Percentiles rank a stretch among this genome's conserved stretches.
phyloP scores from a whole-genome alignment of 768 basidiomycete genomes.

The Neoboletus subvelutipes region DNA sequence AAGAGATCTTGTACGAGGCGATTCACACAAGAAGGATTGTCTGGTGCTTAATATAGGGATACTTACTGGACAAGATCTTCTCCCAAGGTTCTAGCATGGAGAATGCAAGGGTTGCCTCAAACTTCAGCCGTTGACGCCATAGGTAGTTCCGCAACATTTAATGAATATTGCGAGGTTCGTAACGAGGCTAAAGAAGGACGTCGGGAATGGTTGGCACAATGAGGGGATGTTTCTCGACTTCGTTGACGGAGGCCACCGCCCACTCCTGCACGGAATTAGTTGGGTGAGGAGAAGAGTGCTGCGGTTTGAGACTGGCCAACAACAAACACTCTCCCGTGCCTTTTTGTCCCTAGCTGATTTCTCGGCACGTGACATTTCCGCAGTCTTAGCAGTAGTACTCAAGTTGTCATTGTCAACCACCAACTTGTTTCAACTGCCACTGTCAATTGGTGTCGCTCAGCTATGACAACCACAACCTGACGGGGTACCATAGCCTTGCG shows the following conservation, averaged over 20 bases:
- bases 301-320: slow-evolving; percentile 9
- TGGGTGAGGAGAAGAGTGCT: neutral
- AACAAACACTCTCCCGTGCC: neutral
- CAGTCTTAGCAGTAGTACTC: no score
- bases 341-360: slow-evolving; percentile 11
- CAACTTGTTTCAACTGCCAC: no score
- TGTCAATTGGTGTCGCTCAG: no score
- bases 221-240: neutral
- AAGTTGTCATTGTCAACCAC: no score
- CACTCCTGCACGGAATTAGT: neutral
- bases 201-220: neutral
- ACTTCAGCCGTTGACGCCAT: slow-evolving; percentile 32
- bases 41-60: slow-evolving; percentile 7
- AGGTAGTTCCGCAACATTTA: slow-evolving; percentile 33
- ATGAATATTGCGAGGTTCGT: slow-evolving; percentile 10
- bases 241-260: neutral
- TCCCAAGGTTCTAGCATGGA: slow-evolving; percentile 73
- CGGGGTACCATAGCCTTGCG: neutral
- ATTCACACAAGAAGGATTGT: neutral
- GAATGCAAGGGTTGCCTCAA: slow-evolving; percentile 58
- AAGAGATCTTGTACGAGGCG: slow-evolving; percentile 4
- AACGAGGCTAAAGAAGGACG: neutral
- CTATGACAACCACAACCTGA: no score
- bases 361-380: slow-evolving; percentile 24
- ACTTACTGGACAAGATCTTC: slow-evolving; percentile 56